Evolutionary conservation across 371 early-diverging fungal species (phyloP).

Genomic region (Actinomucor elegans): DNA sequence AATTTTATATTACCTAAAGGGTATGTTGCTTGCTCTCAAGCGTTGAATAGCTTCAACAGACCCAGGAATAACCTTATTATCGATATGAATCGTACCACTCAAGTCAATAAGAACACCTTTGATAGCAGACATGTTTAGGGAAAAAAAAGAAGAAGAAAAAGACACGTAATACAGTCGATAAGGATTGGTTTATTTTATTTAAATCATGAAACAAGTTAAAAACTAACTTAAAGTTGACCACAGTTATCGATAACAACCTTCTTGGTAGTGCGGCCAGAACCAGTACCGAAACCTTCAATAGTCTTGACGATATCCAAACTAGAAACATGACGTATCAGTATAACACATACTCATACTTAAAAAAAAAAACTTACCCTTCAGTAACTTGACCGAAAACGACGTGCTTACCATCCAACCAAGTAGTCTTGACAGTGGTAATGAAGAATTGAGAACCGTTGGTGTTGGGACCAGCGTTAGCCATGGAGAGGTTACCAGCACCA

Average conservation of each 20-base stretch:
- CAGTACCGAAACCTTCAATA: slow-evolving; percentile 69
- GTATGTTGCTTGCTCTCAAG: slow-evolving; percentile 60
- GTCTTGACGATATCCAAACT: slow-evolving; percentile 72
- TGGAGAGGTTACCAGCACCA: slow-evolving; percentile 82
- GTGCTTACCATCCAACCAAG: slow-evolving; percentile 99
- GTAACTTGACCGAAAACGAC: slow-evolving; percentile 97
- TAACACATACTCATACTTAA: neutral
- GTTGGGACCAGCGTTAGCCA: slow-evolving; percentile 96
- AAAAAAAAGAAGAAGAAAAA: neutral
- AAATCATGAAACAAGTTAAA: neutral
- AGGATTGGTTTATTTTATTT: too few relatives aligned
- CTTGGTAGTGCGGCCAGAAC: slow-evolving; percentile 54
- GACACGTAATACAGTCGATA: too few relatives aligned
- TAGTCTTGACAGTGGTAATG: slow-evolving; percentile 81
- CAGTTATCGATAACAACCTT: slow-evolving; percentile 66
- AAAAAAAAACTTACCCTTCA: slow-evolving; percentile 60
- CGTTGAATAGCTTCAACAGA: slow-evolving; percentile 67
- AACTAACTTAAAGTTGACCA: slow-evolving; percentile 59
- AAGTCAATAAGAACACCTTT: slow-evolving; percentile 76
- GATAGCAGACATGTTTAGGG: slow-evolving; percentile 13
- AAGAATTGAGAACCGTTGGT: slow-evolving; percentile 99
- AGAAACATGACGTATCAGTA: neutral
- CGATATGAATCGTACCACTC: slow-evolving; percentile 82
- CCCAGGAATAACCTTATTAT: slow-evolving; percentile 64
- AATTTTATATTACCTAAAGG: slow-evolving; percentile 36